Conservation (phyloP, 2,329 filamentous ascomycete species). For the Mycosphaerelloides madeirae region DNA sequence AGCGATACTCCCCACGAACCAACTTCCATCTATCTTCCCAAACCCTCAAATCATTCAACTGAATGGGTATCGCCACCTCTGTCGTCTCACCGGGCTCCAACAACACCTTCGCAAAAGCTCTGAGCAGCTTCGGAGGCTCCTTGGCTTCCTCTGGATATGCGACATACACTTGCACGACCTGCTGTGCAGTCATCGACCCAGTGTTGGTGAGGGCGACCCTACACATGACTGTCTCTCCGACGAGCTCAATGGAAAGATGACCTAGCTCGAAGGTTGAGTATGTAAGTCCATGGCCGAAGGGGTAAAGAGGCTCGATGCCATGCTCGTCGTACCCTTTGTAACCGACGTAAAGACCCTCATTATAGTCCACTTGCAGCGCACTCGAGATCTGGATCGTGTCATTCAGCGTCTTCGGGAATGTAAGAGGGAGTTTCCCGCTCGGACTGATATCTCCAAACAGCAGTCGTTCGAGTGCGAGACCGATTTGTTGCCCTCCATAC, state of each 20-base stretch:
- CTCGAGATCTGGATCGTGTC: slow-evolving; percentile 51
- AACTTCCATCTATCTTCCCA: slow-evolving; percentile 6
- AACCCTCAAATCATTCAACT: slow-evolving; percentile 3
- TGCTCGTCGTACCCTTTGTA: slow-evolving; percentile 78
- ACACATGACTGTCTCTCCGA: background rate
- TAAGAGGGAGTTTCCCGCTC: slow-evolving; percentile 75
- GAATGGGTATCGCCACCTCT: background rate
- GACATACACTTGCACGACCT: slow-evolving; percentile 53
- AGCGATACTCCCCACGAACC: slow-evolving; percentile 4
- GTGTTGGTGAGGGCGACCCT: slow-evolving; percentile 49
- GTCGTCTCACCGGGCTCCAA: slow-evolving; percentile 13
- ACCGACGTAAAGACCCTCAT: slow-evolving; percentile 76
- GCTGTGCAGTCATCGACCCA: slow-evolving; percentile 48
- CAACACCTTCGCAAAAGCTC: slow-evolving; percentile 38
- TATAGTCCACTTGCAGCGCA: slow-evolving; percentile 61
- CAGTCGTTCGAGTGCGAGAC: slow-evolving; percentile 70
- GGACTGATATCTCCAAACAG: slow-evolving; percentile 70
- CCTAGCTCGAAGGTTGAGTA: slow-evolving; percentile 67
- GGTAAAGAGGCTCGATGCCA: slow-evolving; percentile 65
- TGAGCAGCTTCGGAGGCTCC: slow-evolving; percentile 38
- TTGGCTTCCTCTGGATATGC: slow-evolving; percentile 30
- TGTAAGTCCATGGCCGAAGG: slow-evolving; percentile 77
- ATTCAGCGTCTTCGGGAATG: slow-evolving; percentile 64
- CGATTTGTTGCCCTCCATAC: slow-evolving; percentile 71
- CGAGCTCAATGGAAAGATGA: slow-evolving; percentile 20